Percentiles rank a stretch among this genome's conserved stretches.
Conservation (phyloP, 2,329 filamentous ascomycete genomes). For the Ambrosiella beaveri region DNA sequence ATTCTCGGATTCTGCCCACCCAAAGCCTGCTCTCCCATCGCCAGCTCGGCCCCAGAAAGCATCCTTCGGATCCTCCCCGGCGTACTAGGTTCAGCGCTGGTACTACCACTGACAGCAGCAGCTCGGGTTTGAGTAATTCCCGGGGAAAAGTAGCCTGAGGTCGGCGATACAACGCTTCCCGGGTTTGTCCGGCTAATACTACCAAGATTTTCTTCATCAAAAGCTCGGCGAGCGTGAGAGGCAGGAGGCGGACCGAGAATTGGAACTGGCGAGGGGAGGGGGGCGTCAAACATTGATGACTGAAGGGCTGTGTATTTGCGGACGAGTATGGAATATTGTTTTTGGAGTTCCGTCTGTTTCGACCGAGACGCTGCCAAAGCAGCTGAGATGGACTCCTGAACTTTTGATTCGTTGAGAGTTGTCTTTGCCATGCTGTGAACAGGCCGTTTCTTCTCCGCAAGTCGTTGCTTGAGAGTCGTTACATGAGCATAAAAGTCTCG, state of each 20-base stretch:
- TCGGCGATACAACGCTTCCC: background rate
- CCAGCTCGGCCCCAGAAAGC: slow-evolving; percentile 27
- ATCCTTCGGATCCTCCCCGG: slow-evolving; percentile 22
- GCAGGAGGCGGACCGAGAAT: background rate
- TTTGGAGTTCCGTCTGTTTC: slow-evolving; percentile 36
- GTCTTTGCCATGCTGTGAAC: background rate
- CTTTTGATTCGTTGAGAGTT: background rate
- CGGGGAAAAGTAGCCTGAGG: background rate
- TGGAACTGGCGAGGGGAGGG: slow-evolving; percentile 4
- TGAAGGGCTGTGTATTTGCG: slow-evolving; percentile 36
- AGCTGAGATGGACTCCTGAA: slow-evolving; percentile 1
- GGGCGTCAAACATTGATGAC: slow-evolving; percentile 25
- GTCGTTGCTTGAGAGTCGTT: background rate
- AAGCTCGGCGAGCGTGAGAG: background rate
- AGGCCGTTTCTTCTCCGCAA: background rate
- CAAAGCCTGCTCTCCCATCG: slow-evolving; percentile 17
- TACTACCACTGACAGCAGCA: background rate
- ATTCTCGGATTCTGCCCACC: background rate
- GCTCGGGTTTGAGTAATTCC: background rate
- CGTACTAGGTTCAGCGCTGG: slow-evolving; percentile 20
- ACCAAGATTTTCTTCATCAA: background rate
- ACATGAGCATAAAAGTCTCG: background rate
- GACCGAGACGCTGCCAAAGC: slow-evolving; percentile 33
- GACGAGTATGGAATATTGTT: slow-evolving; percentile 31
- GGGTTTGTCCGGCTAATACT: slow-evolving; percentile 13